Base-by-base conservation (phyloP, 331 rosid species). In the Quercus phellos region DNA sequence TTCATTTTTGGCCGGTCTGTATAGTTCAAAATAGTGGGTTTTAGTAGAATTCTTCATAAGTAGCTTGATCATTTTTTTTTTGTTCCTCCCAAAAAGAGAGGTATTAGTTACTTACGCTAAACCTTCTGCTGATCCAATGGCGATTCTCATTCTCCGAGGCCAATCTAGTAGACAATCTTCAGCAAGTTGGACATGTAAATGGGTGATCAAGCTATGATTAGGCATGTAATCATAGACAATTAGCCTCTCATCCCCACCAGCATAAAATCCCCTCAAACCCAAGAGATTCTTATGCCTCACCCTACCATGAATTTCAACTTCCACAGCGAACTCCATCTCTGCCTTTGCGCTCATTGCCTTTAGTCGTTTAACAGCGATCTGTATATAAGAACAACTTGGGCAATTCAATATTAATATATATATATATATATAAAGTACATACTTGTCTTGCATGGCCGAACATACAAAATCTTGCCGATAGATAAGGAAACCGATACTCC, bases 291-390 rank as follows among this genome's bases (percentile, higher is more conserved):
- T 88, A 55, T 94, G 98, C 73, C 95, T 89, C 78, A 94, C 97
- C 80, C 98, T 83, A 56, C 92, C 97, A 17, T 92, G 95, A 54
- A 92, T 90, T 83, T 94, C 98, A 29, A 92, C 98, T 87, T 94
- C 95, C 10, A 94, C 98, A 4, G 98, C 98, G 77, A 94, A 94
- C 73, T 94, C 98, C 98, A 94, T 94, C 85, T 94, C 97, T 51
- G 93, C 90, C 83, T 92, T 94, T 19, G 93, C 89, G 18, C 89
- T 94, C 93, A 94, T 88, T 4, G 88, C 74, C 79, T 94, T 94
- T 63, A 94, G 78, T 7, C 98, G 77, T 83, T 94, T 94, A 80
- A 94, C 97, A 1, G 97, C 98, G 21, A 94, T 90, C 97, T 94
- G 86, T 55, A 29, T 29, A 29, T 29, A 55, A 3, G 22, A 6